These are phyloP conservation scores for Verticillium albo-atrum DNA, from an alignment of 2,329 filamentous ascomycete species.

Conservation along the genomic window DNA sequence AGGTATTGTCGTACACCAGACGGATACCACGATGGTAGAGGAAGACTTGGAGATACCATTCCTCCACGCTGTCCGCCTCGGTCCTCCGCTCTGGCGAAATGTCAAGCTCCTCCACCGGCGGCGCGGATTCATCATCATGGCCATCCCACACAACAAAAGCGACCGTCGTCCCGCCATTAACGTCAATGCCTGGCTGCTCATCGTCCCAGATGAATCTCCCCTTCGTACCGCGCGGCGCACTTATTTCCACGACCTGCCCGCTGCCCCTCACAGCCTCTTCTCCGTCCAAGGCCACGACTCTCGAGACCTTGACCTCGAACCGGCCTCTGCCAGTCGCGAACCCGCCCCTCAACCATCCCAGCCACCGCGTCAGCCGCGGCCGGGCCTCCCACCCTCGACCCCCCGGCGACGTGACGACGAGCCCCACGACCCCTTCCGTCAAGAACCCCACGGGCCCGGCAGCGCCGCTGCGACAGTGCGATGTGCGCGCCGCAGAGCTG, in stretches of 20 bases:
- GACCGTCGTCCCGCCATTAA: conserved; percentile 7
- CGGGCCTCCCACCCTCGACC: conserved; percentile 20
- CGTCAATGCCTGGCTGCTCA: conserved; percentile 1
- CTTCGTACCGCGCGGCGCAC: conserved; percentile 9
- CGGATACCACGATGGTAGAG: conserved; percentile 8
- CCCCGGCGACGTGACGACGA: conserved; percentile 18
- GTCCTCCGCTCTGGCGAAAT: conserved; percentile 2
- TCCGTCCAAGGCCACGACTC: conserved; percentile 10
- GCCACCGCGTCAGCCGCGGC: conserved; percentile 24
- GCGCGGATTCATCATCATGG: neutral
- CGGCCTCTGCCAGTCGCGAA: conserved; percentile 25
- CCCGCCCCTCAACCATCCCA: conserved; percentile 28
- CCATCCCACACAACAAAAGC: conserved; percentile 11
- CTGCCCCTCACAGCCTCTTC: conserved; percentile 1
- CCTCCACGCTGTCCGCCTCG: conserved; percentile 8
- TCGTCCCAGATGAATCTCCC: conserved; percentile 15
- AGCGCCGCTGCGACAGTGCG: conserved; percentile 31
- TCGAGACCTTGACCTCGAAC: conserved; percentile 25
- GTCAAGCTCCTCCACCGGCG: conserved; percentile 9
- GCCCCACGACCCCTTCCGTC: conserved; percentile 21
- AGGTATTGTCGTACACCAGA: conserved; percentile 9
- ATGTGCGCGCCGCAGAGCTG: conserved; percentile 20
- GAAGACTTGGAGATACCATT: conserved; percentile 11
- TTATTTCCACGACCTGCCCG: conserved; percentile 10
- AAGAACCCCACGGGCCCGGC: conserved; percentile 27